Percentiles rank a stretch among this genome's conserved stretches.
Evolutionary conservation across 2,329 filamentous ascomycete species (phyloP).

Genomic region (Microsporum canis): DNA sequence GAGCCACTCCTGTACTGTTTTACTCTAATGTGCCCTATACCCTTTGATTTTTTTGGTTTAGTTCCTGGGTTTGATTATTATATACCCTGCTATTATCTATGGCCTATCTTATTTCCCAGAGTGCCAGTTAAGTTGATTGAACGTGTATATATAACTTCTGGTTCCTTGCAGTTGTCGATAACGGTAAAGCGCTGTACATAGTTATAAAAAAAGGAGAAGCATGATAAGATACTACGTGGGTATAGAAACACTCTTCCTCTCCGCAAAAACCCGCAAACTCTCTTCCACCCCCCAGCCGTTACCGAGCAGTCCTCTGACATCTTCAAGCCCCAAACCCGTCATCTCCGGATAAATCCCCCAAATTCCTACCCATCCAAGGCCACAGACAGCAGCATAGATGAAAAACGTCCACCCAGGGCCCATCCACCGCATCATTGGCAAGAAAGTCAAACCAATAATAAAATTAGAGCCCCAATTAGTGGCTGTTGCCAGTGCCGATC

Average conservation of each 20-base stretch:
- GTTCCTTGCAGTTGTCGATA: background rate
- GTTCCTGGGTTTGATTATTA: background rate
- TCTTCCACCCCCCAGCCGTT: slow-evolving; percentile 60
- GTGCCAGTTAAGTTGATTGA: background rate
- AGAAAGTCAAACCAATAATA: slow-evolving; percentile 70
- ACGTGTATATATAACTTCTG: background rate
- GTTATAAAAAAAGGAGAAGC: background rate
- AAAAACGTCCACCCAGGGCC: slow-evolving; percentile 68
- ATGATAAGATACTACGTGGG: background rate
- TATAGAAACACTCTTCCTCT: background rate
- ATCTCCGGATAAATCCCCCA: slow-evolving; percentile 79
- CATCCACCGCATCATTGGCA: slow-evolving; percentile 72
- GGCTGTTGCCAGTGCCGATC: slow-evolving; percentile 52
- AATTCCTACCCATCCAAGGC: slow-evolving; percentile 52
- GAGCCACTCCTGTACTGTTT: background rate
- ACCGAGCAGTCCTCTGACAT: slow-evolving; percentile 59
- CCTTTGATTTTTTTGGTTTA: background rate
- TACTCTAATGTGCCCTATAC: background rate
- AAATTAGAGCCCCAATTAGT: slow-evolving; percentile 89
- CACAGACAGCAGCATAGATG: slow-evolving; percentile 63
- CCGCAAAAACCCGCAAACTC: slow-evolving; percentile 24
- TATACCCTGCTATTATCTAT: background rate
- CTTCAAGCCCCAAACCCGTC: slow-evolving; percentile 67
- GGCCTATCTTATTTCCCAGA: background rate
- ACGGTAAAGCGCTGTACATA: background rate